Base-by-base conservation (phyloP, 306 rosid species). In the Lathyrus oleraceus region DNA sequence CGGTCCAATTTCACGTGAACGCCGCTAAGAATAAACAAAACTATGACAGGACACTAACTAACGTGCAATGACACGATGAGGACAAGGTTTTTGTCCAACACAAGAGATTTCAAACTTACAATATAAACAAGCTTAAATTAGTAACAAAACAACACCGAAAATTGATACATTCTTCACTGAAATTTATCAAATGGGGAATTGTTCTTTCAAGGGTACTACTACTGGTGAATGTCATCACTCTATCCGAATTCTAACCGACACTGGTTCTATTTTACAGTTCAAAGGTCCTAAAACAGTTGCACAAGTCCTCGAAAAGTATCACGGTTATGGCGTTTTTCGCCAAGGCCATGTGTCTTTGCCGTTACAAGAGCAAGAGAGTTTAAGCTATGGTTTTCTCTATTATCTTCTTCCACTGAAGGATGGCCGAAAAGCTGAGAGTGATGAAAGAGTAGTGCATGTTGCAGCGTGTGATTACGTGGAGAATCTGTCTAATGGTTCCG, bases 1-100 rank as follows among this genome's bases (percentile, higher is more conserved):
- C 92, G 87, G 96, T 85, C 81, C 82, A 78, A 61, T 76, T 67
- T 83, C 96, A 89, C 92, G 81, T 85, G 83, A 83, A 75, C 77
- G 59, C 87, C 85, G 76, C 78, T 79, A 48, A 28, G 19, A 51
- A 60, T 48, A 70, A 77, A 71, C n/a, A 9, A 68, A 61, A 17
- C n/a, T 74, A 69, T 51, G 3, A 0, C 5, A 7, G 6, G 42
- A 79, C 77, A 64, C 15, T 48, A 65, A 49, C 71, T 48, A 65
- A 49, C 65, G 67, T 75, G 76, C 61, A 44, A 53, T 53, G 14
- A 87, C 85, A 65, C 80, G 27, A 27, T 65, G 10, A 67, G 10
- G 58, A 59, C 71, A 58, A 49, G 19, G 19, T 64, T 63, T 69
- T 53, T 44, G 35, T 38, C 19, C 36, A 54, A 16, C 65, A 58